Evolutionary conservation across 257 asterid species (phyloP).

Genomic region (Capsicum chinense): DNA sequence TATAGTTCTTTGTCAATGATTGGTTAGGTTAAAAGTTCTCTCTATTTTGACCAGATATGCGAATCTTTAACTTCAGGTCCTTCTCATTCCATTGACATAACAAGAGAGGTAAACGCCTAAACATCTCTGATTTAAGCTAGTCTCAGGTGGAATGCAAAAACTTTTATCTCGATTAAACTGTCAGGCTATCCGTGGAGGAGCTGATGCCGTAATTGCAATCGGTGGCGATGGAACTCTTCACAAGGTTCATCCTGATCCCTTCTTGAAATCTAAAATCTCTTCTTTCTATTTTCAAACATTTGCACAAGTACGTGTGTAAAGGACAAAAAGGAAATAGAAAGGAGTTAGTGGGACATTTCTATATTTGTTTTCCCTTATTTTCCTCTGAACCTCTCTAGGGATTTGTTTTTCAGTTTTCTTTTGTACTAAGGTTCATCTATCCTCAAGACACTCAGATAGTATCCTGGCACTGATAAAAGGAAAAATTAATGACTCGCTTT

Average conservation of each 20-base stretch:
- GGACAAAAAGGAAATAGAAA: background rate
- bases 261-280: background rate
- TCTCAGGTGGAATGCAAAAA: conserved; percentile 28
- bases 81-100: conserved; percentile 78
- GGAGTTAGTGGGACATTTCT: conserved; percentile 6
- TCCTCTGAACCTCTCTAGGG: background rate
- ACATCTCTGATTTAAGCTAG: conserved; percentile 31
- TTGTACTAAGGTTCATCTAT: background rate
- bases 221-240: conserved; percentile 99
- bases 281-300: background rate
- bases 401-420: background rate
- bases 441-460: background rate
- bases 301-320: background rate
- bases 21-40: conserved; percentile 30
- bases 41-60: conserved; percentile 59
- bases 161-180: conserved; percentile 33
- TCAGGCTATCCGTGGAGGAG: conserved; percentile 96
- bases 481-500: background rate
- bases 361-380: background rate
- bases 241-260: conserved; percentile 53
- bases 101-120: conserved; percentile 72
- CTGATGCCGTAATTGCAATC: conserved; percentile 89
- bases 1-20: background rate
- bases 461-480: background rate
- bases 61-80: conserved; percentile 92